Conservation (phyloP, 2,329 filamentous ascomycete species). For the Drechslerella coelobrocha region DNA sequence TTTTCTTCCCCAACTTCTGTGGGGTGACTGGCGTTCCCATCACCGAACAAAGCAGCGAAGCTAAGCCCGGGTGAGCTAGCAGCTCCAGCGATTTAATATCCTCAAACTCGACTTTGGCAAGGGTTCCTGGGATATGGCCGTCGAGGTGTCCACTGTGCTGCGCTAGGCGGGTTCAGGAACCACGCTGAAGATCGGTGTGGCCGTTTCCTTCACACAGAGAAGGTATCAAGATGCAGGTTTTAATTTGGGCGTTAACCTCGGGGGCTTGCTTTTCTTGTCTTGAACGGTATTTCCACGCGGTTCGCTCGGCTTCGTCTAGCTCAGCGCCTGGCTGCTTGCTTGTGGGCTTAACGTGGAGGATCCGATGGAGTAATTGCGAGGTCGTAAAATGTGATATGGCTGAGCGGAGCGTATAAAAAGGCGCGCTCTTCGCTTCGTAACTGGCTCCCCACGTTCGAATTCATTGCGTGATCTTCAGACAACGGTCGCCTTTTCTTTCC, state of each 20-base stretch:
- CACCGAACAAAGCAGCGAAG: neutral
- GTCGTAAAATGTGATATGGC: neutral
- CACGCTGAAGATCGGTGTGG: conserved; percentile 30
- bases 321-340: neutral
- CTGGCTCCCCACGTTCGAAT: no score
- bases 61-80: conserved; percentile 37
- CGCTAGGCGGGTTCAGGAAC: conserved; percentile 42
- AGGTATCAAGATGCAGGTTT: neutral
- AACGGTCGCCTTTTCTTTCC: no score
- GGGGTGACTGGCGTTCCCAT: conserved; percentile 10
- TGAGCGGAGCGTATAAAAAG: no score
- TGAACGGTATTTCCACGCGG: conserved; percentile 6
- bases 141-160: conserved; percentile 12
- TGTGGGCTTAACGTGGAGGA: neutral
- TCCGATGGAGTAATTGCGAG: neutral
- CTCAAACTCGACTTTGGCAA: conserved; percentile 15
- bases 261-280: no score
- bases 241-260: no score
- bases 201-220: conserved; percentile 35
- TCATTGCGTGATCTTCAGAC: no score
- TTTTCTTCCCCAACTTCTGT: conserved; percentile 34
- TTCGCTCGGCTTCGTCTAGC: conserved; percentile 9
- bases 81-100: conserved; percentile 34
- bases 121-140: conserved; percentile 37
- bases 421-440: no score